Conservation (phyloP, 345 rosid species). For the Barbarea vulgaris region DNA sequence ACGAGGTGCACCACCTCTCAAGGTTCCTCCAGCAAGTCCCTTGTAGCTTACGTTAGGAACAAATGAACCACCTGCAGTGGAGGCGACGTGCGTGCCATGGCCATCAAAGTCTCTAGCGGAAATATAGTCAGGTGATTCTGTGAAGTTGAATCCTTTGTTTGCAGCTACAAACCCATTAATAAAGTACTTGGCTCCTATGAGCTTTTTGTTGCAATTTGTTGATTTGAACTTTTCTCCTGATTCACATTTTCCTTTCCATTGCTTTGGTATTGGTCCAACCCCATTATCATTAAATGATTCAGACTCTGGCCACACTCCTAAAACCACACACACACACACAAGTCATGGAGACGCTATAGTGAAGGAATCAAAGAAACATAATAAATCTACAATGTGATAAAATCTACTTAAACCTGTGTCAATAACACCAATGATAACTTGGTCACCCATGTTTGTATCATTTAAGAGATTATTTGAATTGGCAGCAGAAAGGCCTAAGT, state of each 20-base stretch:
- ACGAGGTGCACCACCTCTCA: conserved; percentile 54
- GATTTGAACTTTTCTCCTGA: conserved; percentile 31
- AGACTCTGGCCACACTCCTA: conserved; percentile 34
- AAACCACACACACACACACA: not conserved
- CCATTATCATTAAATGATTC: conserved; percentile 13
- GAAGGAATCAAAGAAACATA: not conserved
- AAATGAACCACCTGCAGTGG: conserved; percentile 55
- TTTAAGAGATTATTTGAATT: conserved; percentile 27
- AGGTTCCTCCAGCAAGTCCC: conserved; percentile 46
- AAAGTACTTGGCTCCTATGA: too few relatives aligned
- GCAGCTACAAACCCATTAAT: conserved; percentile 50
- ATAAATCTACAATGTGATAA: not conserved
- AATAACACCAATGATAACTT: conserved; percentile 36
- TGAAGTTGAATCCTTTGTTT: conserved; percentile 45
- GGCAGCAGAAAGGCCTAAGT: conserved; percentile 40
- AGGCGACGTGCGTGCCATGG: conserved; percentile 57
- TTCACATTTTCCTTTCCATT: conserved; percentile 32
- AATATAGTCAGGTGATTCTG: conserved; percentile 36
- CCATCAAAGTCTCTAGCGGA: conserved; percentile 56
- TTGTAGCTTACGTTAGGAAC: conserved; percentile 46
- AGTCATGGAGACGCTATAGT: not conserved
- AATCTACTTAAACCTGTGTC: conserved; percentile 37
- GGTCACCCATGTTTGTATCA: conserved; percentile 41
- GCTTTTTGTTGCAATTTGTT: conserved; percentile 48
- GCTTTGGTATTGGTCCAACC: conserved; percentile 11